A percentile compares a stretch with the other conserved stretches of the same genome.
Evolutionary conservation across 2,329 filamentous ascomycete genomes (phyloP).

Genomic region (Coniochaeta hoffmannii): DNA sequence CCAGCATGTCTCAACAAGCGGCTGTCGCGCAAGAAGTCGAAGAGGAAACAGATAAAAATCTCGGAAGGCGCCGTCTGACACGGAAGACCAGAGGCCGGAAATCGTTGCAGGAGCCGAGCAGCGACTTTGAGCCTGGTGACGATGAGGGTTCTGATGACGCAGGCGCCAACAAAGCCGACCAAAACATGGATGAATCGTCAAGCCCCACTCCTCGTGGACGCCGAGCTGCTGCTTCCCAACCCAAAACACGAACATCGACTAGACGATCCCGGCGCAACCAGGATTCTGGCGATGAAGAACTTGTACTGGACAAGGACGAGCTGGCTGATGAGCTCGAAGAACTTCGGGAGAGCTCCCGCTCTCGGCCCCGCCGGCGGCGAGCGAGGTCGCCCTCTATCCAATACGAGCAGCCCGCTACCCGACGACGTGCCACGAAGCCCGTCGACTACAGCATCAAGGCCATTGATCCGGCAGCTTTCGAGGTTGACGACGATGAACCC

Average conservation of each 20-base stretch:
- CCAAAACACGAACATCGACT: constrained; percentile 34
- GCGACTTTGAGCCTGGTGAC: constrained; percentile 54
- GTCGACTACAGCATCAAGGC: constrained; percentile 85
- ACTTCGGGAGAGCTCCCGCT: constrained; percentile 45
- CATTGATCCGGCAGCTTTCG: constrained; percentile 52
- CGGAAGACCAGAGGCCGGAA: constrained; percentile 37
- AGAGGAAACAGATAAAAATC: constrained; percentile 14
- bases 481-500: constrained; percentile 61
- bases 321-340: constrained; percentile 60
- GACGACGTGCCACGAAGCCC: constrained; percentile 51
- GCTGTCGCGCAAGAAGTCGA: constrained; percentile 16
- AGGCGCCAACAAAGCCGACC: constrained; percentile 25
- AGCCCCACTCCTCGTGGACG: constrained; percentile 45
- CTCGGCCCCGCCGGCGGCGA: constrained; percentile 41
- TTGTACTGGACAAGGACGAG: constrained; percentile 55
- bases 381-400: constrained; percentile 49
- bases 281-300: constrained; percentile 50
- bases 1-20: constrained; percentile 13
- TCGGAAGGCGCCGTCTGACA: constrained; percentile 38
- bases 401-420: constrained; percentile 48
- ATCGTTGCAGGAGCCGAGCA: constrained; percentile 45
- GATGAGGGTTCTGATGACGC: constrained; percentile 33
- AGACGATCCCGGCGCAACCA: constrained; percentile 35
- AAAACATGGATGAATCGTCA: constrained; percentile 37
- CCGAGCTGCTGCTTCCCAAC: constrained; percentile 20